phyloP scores from a whole-genome alignment of 768 basidiomycete genomes.

The Boletus edulis region DNA sequence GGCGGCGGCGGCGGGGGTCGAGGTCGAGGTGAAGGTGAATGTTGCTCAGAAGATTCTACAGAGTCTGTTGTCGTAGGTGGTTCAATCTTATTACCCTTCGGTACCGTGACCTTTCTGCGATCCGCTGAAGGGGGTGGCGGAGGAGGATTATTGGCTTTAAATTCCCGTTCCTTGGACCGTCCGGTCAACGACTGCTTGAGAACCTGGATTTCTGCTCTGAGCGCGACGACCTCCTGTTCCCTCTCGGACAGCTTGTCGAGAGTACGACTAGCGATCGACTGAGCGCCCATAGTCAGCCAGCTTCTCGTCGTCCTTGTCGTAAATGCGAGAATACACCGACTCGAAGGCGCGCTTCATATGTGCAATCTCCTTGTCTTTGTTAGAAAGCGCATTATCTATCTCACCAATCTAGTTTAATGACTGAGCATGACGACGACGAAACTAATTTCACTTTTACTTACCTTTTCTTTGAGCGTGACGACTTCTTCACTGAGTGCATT shows the following conservation, averaged over 20 bases:
- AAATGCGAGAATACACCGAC: conserved; percentile 81
- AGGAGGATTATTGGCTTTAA: conserved; percentile 63
- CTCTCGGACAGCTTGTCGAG: conserved; percentile 69
- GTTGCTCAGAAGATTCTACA: neutral
- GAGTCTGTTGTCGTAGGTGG: too few relatives aligned
- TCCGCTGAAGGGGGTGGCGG: conserved; percentile 53
- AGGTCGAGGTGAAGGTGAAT: conserved; percentile 16
- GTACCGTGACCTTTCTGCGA: conserved; percentile 4
- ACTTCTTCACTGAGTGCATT: conserved; percentile 74
- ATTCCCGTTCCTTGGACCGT: conserved; percentile 64
- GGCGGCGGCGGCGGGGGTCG: conserved; percentile 21
- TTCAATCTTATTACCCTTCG: conserved; percentile 8
- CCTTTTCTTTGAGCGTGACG: conserved; percentile 65
- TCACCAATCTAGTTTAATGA: conserved; percentile 46
- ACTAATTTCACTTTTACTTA: conserved; percentile 27
- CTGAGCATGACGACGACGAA: neutral
- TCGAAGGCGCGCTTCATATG: conserved; percentile 86
- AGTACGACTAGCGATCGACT: conserved; percentile 64
- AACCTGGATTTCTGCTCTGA: conserved; percentile 49
- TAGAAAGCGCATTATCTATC: conserved; percentile 42
- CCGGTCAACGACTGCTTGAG: conserved; percentile 51
- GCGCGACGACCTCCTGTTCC: conserved; percentile 57
- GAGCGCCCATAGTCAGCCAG: conserved; percentile 59
- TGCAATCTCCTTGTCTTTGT: conserved; percentile 69
- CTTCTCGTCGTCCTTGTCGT: conserved; percentile 45